Conservation (phyloP, 2,329 filamentous ascomycete species). For the Aspergillus hiratsukae region DNA sequence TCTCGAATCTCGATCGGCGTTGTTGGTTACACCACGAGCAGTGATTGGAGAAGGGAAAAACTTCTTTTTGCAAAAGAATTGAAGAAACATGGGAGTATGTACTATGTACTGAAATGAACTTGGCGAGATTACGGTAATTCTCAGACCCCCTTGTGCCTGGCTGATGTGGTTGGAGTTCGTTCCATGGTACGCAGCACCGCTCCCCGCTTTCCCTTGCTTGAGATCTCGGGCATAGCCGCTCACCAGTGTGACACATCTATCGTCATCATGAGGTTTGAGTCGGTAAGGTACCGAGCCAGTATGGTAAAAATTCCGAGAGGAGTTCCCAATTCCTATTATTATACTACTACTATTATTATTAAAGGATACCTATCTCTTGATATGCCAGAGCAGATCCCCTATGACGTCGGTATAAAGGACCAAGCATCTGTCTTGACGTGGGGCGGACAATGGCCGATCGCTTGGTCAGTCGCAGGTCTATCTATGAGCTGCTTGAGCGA, state of each 20-base stretch:
- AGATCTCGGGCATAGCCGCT: constrained; percentile 25
- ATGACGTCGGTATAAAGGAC: not conserved
- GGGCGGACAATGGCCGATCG: not conserved
- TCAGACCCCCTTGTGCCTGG: constrained; percentile 9
- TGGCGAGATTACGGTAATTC: not conserved
- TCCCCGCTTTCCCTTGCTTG: constrained; percentile 22
- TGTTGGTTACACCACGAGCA: not conserved
- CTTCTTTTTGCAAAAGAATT: not conserved
- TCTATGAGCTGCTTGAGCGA: not conserved
- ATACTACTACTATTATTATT: no score
- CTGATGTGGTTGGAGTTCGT: constrained; percentile 11
- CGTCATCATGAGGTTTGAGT: constrained; percentile 7
- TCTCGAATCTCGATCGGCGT: not conserved
- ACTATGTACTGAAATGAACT: not conserved
- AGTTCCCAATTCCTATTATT: not conserved
- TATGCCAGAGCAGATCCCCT: not conserved
- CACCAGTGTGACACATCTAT: constrained; percentile 18
- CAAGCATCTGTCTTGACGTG: not conserved
- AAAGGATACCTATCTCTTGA: not conserved
- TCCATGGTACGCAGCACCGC: constrained; percentile 18
- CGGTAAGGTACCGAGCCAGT: not conserved
- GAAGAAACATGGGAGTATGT: not conserved
- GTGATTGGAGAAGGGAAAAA: not conserved
- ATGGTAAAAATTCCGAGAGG: not conserved
- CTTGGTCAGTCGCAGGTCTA: not conserved